A percentile compares a stretch with the other conserved stretches of the same genome.
Conservation (phyloP, 495 filamentous ascomycete species). For the Neurospora pannonica region DNA sequence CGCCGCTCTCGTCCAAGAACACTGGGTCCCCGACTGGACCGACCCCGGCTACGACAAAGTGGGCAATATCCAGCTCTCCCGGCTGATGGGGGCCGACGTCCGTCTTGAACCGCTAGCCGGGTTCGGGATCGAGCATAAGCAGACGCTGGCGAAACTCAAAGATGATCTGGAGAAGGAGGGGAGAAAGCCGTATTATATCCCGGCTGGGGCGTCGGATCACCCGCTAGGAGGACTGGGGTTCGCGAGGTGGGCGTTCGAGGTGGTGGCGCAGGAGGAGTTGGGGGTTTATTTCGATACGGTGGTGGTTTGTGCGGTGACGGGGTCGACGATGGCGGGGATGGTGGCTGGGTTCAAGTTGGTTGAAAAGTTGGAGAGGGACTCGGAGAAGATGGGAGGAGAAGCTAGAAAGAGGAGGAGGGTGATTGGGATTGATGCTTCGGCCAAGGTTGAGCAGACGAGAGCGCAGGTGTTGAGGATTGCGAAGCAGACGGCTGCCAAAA, state of each 20-base stretch:
- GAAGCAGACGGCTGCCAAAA: constrained; percentile 44
- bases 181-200: constrained; percentile 53
- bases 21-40: constrained; percentile 47
- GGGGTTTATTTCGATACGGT: constrained; percentile 50
- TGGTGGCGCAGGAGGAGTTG: constrained; percentile 47
- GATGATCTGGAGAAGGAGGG: constrained; percentile 37
- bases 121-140: constrained; percentile 55
- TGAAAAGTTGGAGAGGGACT: constrained; percentile 22
- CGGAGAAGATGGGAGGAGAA: constrained; percentile 13
- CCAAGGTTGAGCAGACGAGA: constrained; percentile 44
- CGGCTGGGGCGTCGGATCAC: constrained; percentile 55
- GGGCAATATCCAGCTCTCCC: constrained; percentile 54
- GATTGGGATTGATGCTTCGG: constrained; percentile 54
- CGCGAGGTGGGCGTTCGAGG: constrained; percentile 55
- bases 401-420: constrained; percentile 27
- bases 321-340: constrained; percentile 54
- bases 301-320: constrained; percentile 54
- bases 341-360: constrained; percentile 53
- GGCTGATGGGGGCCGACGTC: constrained; percentile 52
- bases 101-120: constrained; percentile 33
- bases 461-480: constrained; percentile 54
- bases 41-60: constrained; percentile 44
- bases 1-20: constrained; percentile 48
- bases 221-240: constrained; percentile 57
- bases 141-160: constrained; percentile 35